Conservation (phyloP, 129 eudicot genomes). For the Escallonia rubra region DNA sequence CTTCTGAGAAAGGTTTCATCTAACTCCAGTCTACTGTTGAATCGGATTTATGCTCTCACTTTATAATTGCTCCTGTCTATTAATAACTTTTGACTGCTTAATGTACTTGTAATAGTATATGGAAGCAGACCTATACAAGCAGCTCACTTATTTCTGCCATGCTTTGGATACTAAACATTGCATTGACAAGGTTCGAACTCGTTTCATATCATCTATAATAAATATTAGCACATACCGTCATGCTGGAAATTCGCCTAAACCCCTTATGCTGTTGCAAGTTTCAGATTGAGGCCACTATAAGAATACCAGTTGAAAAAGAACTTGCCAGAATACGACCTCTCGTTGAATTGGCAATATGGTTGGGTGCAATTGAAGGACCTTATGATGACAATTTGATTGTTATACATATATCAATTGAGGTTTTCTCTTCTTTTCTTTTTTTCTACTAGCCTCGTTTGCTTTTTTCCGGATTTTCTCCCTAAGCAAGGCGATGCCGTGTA, state of each 20-base stretch:
- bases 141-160: conserved; percentile 87
- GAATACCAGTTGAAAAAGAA: conserved; percentile 63
- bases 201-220: not conserved
- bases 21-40: too few relatives aligned
- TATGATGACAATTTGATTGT: too few relatives aligned
- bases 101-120: conserved; percentile 47
- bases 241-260: too few relatives aligned
- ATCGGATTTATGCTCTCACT: too few relatives aligned
- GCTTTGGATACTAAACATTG: conserved; percentile 64
- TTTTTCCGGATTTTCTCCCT: too few relatives aligned
- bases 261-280: conserved; percentile 3
- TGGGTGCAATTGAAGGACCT: too few relatives aligned
- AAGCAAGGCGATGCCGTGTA: too few relatives aligned
- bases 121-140: conserved; percentile 86
- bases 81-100: not conserved
- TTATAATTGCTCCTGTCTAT: too few relatives aligned
- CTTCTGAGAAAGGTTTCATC: conserved; percentile 80
- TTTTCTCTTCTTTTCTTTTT: too few relatives aligned
- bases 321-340: conserved; percentile 51
- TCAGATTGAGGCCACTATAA: conserved; percentile 61
- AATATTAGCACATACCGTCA: too few relatives aligned
- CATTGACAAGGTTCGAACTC: conserved; percentile 60
- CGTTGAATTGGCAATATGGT: conserved; percentile 63
- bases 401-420: too few relatives aligned
- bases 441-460: too few relatives aligned